Conservation (phyloP, 441 rosid genomes). For the Populus hybrid region DNA sequence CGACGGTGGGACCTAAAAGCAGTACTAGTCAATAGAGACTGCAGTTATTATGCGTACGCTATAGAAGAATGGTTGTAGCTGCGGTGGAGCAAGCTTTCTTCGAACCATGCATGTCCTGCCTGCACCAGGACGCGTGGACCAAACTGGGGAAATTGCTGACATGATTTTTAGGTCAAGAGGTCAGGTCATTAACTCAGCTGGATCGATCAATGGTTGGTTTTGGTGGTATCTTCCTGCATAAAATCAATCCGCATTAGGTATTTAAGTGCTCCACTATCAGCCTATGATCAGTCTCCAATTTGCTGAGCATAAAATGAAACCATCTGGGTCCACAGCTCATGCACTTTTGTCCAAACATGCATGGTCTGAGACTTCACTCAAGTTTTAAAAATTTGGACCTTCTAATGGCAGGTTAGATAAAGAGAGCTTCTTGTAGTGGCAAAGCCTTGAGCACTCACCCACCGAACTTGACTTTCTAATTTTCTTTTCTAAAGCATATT, state of each 20-base stretch:
- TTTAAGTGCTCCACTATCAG: background rate
- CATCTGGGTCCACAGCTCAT: background rate
- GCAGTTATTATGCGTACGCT: background rate
- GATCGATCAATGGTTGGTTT: background rate
- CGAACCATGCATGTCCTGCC: background rate
- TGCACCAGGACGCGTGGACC: constrained; percentile 1
- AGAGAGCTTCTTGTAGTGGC: background rate
- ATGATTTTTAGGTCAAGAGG: constrained; percentile 3
- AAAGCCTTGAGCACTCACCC: background rate
- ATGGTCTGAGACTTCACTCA: background rate
- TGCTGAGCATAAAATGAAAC: background rate
- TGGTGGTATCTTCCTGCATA: background rate
- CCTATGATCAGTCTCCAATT: background rate
- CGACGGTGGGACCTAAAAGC: constrained; percentile 1
- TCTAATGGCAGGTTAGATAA: background rate
- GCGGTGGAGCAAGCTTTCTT: background rate
- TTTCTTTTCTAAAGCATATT: no score
- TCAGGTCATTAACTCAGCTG: background rate
- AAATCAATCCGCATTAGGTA: background rate
- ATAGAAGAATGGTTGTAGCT: background rate
- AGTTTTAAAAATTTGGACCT: background rate
- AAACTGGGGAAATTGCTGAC: background rate
- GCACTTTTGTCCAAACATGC: background rate
- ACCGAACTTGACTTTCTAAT: no score
- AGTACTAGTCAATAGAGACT: background rate